phyloP scores from a whole-genome alignment of 2,329 filamentous ascomycete genomes.

The Meredithiella fracta region DNA sequence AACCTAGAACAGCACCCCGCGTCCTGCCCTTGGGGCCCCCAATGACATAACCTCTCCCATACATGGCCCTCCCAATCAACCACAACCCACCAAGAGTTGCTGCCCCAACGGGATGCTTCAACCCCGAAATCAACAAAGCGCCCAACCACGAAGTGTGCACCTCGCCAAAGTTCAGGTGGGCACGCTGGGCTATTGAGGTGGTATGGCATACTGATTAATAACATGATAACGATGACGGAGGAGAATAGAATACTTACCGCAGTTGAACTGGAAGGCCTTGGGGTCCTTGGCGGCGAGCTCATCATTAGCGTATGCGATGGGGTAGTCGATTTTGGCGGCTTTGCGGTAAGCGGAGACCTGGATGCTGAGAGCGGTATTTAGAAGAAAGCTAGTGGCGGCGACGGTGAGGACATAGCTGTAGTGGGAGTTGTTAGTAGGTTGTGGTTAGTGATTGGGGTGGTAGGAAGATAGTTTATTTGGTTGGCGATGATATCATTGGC shows the following conservation, averaged over 20 bases:
- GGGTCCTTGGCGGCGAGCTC: conserved; percentile 38
- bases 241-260: conserved; percentile 28
- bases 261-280: conserved; percentile 44
- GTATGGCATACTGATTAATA: background rate
- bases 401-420: conserved; percentile 44
- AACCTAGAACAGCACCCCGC: conserved; percentile 24
- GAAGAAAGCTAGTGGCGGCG: conserved; percentile 39
- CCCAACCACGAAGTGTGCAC: conserved; percentile 38
- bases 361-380: conserved; percentile 36
- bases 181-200: conserved; percentile 33
- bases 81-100: conserved; percentile 35
- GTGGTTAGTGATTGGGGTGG: background rate
- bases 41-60: conserved; percentile 37
- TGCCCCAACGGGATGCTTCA: conserved; percentile 35
- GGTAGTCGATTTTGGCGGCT: conserved; percentile 37
- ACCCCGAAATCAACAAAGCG: conserved; percentile 37
- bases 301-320: conserved; percentile 37
- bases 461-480: background rate
- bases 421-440: background rate
- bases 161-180: conserved; percentile 48
- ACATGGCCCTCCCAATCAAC: conserved; percentile 35
- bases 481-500: too few relatives aligned
- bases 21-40: conserved; percentile 30
- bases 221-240: conserved; percentile 4
- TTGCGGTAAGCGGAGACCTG: conserved; percentile 35